Base-by-base conservation (phyloP, 345 rosid genomes). In the Trapa incisa region DNA sequence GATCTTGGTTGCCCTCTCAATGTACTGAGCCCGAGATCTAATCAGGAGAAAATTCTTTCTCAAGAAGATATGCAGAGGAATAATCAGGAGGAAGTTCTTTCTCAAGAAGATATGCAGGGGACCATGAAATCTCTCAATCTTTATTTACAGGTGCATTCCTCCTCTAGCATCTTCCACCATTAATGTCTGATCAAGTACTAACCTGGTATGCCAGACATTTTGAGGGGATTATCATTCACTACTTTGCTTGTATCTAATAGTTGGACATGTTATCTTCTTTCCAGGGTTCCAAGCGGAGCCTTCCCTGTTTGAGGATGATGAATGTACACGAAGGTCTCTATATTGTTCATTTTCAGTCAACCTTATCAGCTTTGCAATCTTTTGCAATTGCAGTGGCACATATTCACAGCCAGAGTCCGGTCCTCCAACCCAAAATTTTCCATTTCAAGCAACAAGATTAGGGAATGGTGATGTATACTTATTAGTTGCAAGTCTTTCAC, bases 1-100 rank as follows among this genome's bases (percentile, higher is more conserved):
- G 99, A 94, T 73, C 70, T 94, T 41, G 96, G 96, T 33, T 94
- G 99, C 69, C 85, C 93, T 0, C 71, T 94, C 54, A 83, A 84
- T 0, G 43, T 89, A 63, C 83, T 89, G 65, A 75, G 77, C 65
- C 76, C 83, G 62, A 74, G 74, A 67, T 66, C 84, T 65, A 72
- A 72, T 58, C 29, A 22, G 72, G 76, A 62, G 81, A 82, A 68
- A 39, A 52, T 22, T 66, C 74, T 65, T 36, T 65, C 73, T 65
- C 67, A 36, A 71, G 67, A 65, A 65, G 76, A 68, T 50, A 54
- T n/a, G 68, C 75, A 81, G n/a, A 80, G 77, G 16, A 78, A 22
- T 22, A 22, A 22, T 22, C 29, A 22, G 29, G 29, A 22, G 29
- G 81, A 73, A 39, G 56, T 22, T 66, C 74, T 65, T 36, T 65